phyloP scores from a whole-genome alignment of 495 filamentous ascomycete species.

The Penicillium ochrochloron region DNA sequence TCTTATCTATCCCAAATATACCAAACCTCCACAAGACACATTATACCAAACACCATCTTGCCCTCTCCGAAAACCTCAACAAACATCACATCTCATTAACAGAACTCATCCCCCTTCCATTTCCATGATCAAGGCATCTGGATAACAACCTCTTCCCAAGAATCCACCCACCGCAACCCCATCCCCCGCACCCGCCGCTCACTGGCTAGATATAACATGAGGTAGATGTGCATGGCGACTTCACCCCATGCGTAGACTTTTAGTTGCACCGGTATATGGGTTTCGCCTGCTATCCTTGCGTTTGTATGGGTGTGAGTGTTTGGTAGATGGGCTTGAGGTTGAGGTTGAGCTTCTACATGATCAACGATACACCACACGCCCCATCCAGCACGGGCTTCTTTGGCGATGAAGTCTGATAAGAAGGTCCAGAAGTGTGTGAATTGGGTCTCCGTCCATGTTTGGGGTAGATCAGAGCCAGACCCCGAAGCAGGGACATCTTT shows the following conservation, averaged over 20 bases:
- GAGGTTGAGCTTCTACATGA: background rate
- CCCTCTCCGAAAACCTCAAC: background rate
- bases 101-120: background rate
- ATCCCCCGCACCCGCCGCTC: slow-evolving; percentile 57
- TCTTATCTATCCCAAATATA: background rate
- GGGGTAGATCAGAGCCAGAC: background rate
- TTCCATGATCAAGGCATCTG: slow-evolving; percentile 41
- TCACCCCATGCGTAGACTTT: slow-evolving; percentile 69
- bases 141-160: slow-evolving; percentile 53
- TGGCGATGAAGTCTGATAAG: slow-evolving; percentile 59
- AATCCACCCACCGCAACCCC: slow-evolving; percentile 63
- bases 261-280: background rate
- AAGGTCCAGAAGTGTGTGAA: slow-evolving; percentile 63
- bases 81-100: too few species aligned
- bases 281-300: background rate
- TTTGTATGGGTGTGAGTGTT: background rate
- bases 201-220: slow-evolving; percentile 67
- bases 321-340: background rate
- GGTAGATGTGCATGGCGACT: slow-evolving; percentile 63
- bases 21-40: background rate
- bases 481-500: background rate
- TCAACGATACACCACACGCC: slow-evolving; percentile 61
- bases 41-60: too few species aligned
- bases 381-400: slow-evolving; percentile 67
- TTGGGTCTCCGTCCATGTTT: slow-evolving; percentile 15